These are phyloP conservation scores for Trichoderma oligosporum DNA, from an alignment of 2,329 filamentous ascomycete species.

Conservation along the genomic window DNA sequence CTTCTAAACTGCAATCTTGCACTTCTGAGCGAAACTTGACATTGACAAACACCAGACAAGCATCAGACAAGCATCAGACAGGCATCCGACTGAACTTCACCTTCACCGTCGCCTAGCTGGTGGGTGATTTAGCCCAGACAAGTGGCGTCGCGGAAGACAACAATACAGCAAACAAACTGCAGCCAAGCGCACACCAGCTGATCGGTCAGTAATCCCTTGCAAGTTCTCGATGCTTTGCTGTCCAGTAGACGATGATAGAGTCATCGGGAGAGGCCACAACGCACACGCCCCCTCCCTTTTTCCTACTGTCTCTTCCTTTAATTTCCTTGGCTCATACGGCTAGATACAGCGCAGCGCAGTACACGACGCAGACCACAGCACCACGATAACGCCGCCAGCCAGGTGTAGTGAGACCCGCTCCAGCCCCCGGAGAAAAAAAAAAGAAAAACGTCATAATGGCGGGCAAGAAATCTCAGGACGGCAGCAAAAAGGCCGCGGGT, in stretches of 20 bases:
- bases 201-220: slow-evolving; percentile 17
- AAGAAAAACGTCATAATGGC: slow-evolving; percentile 51
- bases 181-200: slow-evolving; percentile 9
- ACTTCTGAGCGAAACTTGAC: slow-evolving; percentile 9
- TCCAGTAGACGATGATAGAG: slow-evolving; percentile 2
- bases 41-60: neutral
- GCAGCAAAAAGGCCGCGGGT: slow-evolving; percentile 83
- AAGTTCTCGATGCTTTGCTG: neutral
- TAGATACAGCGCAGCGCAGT: too few relatives aligned
- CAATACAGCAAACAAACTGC: slow-evolving; percentile 11
- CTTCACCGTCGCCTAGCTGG: neutral
- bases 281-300: slow-evolving; percentile 7
- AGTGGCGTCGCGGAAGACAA: slow-evolving; percentile 10
- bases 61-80: neutral
- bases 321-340: slow-evolving; percentile 14
- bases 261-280: neutral
- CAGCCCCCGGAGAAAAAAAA: neutral
- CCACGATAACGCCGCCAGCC: neutral
- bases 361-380: slow-evolving; percentile 3
- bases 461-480: slow-evolving; percentile 70
- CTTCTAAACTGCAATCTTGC: slow-evolving; percentile 10
- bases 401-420: neutral
- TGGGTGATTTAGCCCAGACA: slow-evolving; percentile 7
- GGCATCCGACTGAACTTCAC: too few relatives aligned
- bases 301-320: slow-evolving; percentile 9